Percentiles rank a stretch among this genome's conserved stretches.
These are phyloP conservation scores for Friedmanniomyces simplex DNA, from an alignment of 495 filamentous ascomycete genomes.

Conservation along the genomic window DNA sequence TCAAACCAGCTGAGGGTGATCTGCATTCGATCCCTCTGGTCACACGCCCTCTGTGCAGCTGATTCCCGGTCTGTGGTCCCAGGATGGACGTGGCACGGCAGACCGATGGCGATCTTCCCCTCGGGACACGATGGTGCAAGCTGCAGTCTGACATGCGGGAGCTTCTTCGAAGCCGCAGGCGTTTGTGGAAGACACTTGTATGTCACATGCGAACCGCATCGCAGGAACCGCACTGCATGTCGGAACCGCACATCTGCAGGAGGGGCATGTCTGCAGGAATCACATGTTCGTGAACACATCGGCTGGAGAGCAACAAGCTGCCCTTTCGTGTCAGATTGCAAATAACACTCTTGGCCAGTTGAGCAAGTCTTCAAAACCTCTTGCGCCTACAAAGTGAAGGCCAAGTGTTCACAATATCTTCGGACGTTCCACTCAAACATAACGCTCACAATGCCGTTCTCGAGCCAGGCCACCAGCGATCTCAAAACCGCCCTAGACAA, in stretches of 20 bases:
- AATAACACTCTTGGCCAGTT: background rate
- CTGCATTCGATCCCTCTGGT: background rate
- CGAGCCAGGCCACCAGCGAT: background rate
- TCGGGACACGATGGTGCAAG: background rate
- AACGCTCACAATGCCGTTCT: background rate
- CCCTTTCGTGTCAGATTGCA: too few species aligned
- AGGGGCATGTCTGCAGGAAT: too few species aligned
- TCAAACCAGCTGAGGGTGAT: background rate
- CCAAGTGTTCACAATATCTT: background rate
- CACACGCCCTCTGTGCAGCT: background rate
- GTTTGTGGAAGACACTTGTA: background rate
- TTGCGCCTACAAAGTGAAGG: too few species aligned
- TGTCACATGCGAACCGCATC: background rate
- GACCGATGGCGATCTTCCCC: background rate
- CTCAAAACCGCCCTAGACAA: background rate
- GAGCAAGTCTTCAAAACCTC: too few species aligned
- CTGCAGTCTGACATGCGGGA: background rate
- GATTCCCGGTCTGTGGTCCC: background rate
- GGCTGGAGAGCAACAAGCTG: too few species aligned
- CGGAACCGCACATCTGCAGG: background rate
- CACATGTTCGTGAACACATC: too few species aligned
- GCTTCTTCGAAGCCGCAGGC: background rate
- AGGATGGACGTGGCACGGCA: background rate
- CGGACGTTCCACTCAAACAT: background rate
- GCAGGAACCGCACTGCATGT: background rate